These are phyloP conservation scores for Agrostemma githago DNA, from an alignment of 148 eudicot genomes.

Conservation along the genomic window DNA sequence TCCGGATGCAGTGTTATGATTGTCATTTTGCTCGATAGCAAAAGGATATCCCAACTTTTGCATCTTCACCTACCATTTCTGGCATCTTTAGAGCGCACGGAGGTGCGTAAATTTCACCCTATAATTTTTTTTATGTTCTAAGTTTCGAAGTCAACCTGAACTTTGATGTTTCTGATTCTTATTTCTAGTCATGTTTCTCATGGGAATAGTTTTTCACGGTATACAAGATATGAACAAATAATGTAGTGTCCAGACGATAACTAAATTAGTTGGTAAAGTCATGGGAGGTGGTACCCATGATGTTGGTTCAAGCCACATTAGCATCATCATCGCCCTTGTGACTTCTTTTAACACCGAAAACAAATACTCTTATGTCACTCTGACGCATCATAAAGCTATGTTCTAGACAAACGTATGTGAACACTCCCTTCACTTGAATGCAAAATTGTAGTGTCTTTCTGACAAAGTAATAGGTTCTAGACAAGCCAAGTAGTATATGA, in stretches of 20 bases:
- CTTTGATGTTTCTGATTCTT: conserved; percentile 11
- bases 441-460: conserved; percentile 20
- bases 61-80: neutral
- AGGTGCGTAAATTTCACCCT: neutral
- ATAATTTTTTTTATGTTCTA: neutral
- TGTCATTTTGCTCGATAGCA: conserved; percentile 6
- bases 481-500: conserved; percentile 7
- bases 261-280: too few species aligned
- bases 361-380: neutral
- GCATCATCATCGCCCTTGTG: too few species aligned
- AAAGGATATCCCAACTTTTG: neutral
- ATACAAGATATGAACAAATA: neutral
- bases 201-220: neutral
- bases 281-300: too few species aligned
- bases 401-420: neutral
- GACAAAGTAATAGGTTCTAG: conserved; percentile 20
- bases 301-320: too few species aligned
- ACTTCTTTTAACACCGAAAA: too few species aligned
- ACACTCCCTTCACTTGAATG: conserved; percentile 6
- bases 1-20: neutral
- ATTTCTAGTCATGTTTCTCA: conserved; percentile 5
- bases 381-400: conserved; percentile 4
- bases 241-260: too few species aligned
- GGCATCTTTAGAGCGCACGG: neutral
- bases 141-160: neutral